Conservation (phyloP, 1,284 basidiomycete genomes). For the Malassezia japonica region DNA sequence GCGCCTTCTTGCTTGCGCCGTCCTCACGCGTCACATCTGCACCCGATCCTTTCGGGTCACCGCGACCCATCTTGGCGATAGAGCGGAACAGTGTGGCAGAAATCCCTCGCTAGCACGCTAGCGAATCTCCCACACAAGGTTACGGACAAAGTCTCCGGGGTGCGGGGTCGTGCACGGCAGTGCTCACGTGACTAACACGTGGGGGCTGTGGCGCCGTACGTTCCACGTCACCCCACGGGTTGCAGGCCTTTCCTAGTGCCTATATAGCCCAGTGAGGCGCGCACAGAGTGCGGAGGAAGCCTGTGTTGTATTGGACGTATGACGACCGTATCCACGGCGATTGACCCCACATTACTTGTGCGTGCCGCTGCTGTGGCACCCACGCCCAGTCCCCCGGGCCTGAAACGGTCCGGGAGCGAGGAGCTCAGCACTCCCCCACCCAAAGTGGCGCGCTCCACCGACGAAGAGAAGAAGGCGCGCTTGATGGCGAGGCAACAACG, state of each 20-base stretch:
- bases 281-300: neutral
- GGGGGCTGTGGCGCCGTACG: neutral
- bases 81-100: too few species aligned
- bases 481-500: conserved; percentile 42
- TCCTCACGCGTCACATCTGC: too few species aligned
- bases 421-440: neutral
- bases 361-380: neutral
- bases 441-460: conserved; percentile 11
- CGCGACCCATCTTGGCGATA: too few species aligned
- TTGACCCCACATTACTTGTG: conserved; percentile 14
- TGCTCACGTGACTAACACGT: neutral
- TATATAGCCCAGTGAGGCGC: neutral
- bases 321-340: neutral
- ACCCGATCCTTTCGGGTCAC: too few species aligned
- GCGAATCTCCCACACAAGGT: too few species aligned
- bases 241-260: neutral
- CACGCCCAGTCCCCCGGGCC: neutral
- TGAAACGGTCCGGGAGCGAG: neutral
- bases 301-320: neutral
- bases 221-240: conserved; percentile 12
- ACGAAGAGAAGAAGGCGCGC: conserved; percentile 39
- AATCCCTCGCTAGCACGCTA: too few species aligned
- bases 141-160: too few species aligned
- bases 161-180: neutral
- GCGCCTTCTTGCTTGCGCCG: neutral